Evolutionary conservation across 768 basidiomycete genomes (phyloP).

Genomic region (Leccinum uliginosum): DNA sequence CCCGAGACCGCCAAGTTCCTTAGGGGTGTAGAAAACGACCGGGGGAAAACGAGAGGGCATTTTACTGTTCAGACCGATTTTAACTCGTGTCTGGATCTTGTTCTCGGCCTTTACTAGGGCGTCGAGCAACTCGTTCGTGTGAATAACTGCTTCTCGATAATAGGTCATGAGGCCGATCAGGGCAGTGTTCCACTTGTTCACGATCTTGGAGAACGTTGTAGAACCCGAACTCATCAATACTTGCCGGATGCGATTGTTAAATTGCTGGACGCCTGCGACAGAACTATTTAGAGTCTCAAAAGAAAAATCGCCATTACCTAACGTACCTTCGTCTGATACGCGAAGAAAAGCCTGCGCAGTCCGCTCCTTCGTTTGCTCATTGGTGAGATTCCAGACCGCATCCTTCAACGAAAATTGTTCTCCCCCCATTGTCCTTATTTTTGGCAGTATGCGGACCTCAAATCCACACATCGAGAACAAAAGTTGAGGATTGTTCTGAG

Average conservation of each 20-base stretch:
- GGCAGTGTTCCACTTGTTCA: conserved; percentile 97
- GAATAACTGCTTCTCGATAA: conserved; percentile 95
- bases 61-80: conserved; percentile 98
- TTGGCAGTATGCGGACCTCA: conserved; percentile 95
- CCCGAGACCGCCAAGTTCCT: conserved; percentile 96
- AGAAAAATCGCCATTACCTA: neutral
- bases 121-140: conserved; percentile 94
- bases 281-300: neutral
- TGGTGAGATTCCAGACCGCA: conserved; percentile 94
- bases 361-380: conserved; percentile 95
- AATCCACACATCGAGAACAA: conserved; percentile 99
- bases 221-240: conserved; percentile 99
- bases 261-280: conserved; percentile 76
- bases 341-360: conserved; percentile 98
- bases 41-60: conserved; percentile 99
- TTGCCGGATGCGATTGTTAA: conserved; percentile 96
- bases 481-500: conserved; percentile 95
- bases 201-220: conserved; percentile 98
- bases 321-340: conserved; percentile 86
- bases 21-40: conserved; percentile 93
- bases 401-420: conserved; percentile 97
- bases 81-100: conserved; percentile 99
- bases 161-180: conserved; percentile 97
- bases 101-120: conserved; percentile 98
- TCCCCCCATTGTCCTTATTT: conserved; percentile 91